Evolutionary conservation across 108 stramenopile genomes (phyloP), one percentile per base, ranked within the genome.

Genomic region (Epipyxis sp.): DNA sequence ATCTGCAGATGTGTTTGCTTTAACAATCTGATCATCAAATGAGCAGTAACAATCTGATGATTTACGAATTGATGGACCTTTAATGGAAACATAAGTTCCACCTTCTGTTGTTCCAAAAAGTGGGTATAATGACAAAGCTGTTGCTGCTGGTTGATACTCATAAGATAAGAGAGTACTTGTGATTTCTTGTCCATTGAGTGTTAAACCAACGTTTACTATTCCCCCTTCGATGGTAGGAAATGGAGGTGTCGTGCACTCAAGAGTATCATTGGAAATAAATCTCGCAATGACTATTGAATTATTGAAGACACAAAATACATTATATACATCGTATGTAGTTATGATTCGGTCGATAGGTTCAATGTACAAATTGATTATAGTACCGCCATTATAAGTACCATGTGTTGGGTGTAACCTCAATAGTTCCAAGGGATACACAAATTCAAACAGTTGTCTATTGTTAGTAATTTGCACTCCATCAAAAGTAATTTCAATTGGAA

Each of bases 201-300:
- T 74, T n/a, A 74, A 6, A 13, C 41, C 71, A 13, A 74, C 25
- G 16, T 39, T 34, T 10, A 54, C 25, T 42, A 37, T 30, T 6
- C 44, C 71, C 10, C 27, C 25, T 30, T 37, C 71, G 13, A 57
- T 42, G 40, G 65, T 43, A 13, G 10, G 3, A 32, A 74, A 57
- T 10, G 71, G 71, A 27, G 71, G 71, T n/a, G 71, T 54, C 6
- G 29, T 42, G 50, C 44, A 74, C 71, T 74, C 71, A 74, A 74
- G 42, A 39, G 32, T 74, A 29, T 39, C 10, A 57, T 74, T 74
- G 50, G 32, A 34, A 27, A 25, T 34, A 25, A 54, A 74, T 57
- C 71, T 37, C 6, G 71, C 71, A 34, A 42, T 27, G 20, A 74
- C 44, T 13, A 35, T 30, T 6, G 29, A 6, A 42, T 39, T 32